These are phyloP conservation scores for Globisporangium polare DNA, from an alignment of 352 stramenopile genomes.

Conservation along the genomic window DNA sequence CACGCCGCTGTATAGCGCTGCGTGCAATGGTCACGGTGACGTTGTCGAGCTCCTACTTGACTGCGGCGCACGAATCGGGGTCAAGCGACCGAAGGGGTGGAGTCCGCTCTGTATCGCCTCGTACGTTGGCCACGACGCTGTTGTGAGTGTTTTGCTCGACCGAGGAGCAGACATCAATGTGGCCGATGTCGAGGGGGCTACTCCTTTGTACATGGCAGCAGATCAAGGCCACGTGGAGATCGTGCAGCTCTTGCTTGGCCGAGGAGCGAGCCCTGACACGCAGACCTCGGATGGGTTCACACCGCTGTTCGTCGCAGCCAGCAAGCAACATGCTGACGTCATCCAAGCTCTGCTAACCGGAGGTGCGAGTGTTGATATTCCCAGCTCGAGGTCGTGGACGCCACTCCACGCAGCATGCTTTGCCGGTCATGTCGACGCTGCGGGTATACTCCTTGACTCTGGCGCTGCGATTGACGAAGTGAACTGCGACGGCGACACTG, in stretches of 20 bases:
- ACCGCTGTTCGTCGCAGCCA: neutral
- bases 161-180: neutral
- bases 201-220: neutral
- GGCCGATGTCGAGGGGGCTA: neutral
- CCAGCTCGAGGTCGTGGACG: neutral
- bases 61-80: neutral
- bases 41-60: neutral
- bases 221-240: neutral
- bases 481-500: neutral
- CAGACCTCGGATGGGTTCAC: neutral
- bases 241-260: neutral
- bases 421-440: neutral
- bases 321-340: neutral
- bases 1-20: neutral
- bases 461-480: neutral
- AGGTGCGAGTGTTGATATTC: neutral
- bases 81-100: neutral
- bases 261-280: neutral
- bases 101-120: neutral
- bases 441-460: too few species aligned
- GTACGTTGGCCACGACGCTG: neutral
- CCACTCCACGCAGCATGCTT: neutral
- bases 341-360: neutral
- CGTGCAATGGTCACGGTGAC: neutral
- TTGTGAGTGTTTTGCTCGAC: conserved; percentile 1